Evolutionary conservation across 495 filamentous ascomycete species (phyloP).

Genomic region (Umbilicaria muhlenbergii): DNA sequence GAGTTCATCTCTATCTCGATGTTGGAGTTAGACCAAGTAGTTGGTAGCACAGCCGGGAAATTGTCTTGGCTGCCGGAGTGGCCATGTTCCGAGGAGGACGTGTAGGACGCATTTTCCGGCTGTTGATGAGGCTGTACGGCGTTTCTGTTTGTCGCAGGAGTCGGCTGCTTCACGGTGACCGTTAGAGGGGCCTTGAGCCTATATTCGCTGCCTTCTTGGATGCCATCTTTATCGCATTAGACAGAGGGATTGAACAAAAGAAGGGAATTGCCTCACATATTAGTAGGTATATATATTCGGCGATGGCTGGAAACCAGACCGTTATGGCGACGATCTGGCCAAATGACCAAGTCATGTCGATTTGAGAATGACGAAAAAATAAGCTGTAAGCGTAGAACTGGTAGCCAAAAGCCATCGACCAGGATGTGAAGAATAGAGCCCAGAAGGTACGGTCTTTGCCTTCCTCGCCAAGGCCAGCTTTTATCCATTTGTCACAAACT

Average conservation of each 20-base stretch:
- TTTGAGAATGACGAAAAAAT: neutral
- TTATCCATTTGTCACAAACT: no score
- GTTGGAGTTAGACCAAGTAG: no score
- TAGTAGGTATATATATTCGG: slow-evolving; percentile 11
- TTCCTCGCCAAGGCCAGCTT: no score
- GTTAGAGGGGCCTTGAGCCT: no score
- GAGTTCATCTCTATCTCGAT: no score
- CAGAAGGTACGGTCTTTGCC: neutral
- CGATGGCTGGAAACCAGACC: slow-evolving; percentile 12
- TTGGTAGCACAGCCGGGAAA: no score
- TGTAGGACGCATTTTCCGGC: no score
- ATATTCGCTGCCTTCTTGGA: slow-evolving; percentile 1
- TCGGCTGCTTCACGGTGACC: no score
- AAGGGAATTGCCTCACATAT: slow-evolving; percentile 2
- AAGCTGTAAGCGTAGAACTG: slow-evolving; percentile 4
- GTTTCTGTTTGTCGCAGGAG: no score
- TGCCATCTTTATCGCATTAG: neutral
- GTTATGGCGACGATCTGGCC: slow-evolving; percentile 15
- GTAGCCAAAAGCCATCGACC: slow-evolving; percentile 1
- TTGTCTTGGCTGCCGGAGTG: no score
- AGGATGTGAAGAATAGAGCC: neutral
- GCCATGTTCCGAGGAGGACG: no score
- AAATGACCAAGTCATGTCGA: slow-evolving; percentile 8
- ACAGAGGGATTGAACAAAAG: neutral
- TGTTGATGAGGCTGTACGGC: no score